Base-by-base conservation (phyloP, 1,139 yeast genomes). In the Yamadazyma spencermartinsiae region DNA sequence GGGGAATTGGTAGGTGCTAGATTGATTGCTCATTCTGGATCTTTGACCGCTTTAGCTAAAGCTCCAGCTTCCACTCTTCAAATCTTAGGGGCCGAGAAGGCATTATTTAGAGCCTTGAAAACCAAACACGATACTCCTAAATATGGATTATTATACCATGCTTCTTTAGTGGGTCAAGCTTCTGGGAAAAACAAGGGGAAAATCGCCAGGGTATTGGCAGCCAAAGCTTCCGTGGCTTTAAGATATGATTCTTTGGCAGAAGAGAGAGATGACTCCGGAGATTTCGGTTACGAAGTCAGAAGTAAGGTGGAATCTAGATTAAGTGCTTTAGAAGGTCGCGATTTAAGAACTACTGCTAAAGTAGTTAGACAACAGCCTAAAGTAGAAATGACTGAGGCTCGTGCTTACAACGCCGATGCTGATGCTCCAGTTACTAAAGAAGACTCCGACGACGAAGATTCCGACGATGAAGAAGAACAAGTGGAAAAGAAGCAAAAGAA, bases 1-100 rank as follows among this genome's bases (percentile, higher is more conserved):
- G 98, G 98, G 61, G 98, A 92, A 74, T 89, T 90, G 60, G 94
- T 92, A 47, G 98, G 98, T 72, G 98, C 98, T 39, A 82, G 98
- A 68, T 80, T 92, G 60, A 92, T 92, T 54, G 90, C 98, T 36
- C 98, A 92, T 61, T 96, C 98, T 44, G 98, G 98, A 65, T 90
- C 98, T 50, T 78, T 92, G 63, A 89, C 97, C 51, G 88, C 88
- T 67, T 76, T 92, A 61, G 90, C 98, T 45, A 92, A 92, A 68
- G 96, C 94, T 66, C 98, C 98, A 53, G 98, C 98, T 41, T 92
- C 98, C 16, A 92, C 99, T 45, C 94, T 92, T 42, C 98, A 92
- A 76, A 92, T 92, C 53, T 79, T 92, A 58, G 98, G 98, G 70
- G 98, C 98, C 53, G 98, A 92, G 73, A 92, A 92, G 80, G 98